Conservation (phyloP, 768 basidiomycete genomes). For the Clitopilus hobsonii region DNA sequence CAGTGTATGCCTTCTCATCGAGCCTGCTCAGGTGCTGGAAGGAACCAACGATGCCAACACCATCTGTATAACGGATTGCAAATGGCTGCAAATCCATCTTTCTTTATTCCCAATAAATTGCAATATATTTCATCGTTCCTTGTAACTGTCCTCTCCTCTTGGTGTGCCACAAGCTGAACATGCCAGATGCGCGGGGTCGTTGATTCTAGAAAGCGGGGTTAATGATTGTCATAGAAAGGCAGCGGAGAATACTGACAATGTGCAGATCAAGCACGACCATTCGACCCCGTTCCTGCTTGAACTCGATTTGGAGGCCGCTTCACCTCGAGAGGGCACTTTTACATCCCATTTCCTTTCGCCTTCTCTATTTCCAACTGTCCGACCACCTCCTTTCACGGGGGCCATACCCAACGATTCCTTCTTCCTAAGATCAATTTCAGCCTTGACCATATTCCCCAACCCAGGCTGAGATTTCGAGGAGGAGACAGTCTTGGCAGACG, state of each 20-base stretch:
- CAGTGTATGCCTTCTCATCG: neutral
- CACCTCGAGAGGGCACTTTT: neutral
- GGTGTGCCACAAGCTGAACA: slow-evolving; percentile 61
- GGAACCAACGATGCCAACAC: too few relatives aligned
- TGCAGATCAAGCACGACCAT: slow-evolving; percentile 62
- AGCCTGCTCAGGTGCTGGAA: slow-evolving; percentile 32
- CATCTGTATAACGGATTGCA: too few relatives aligned
- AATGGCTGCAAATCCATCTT: neutral
- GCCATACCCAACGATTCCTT: neutral
- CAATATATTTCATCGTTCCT: slow-evolving; percentile 4
- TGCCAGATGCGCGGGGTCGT: slow-evolving; percentile 47
- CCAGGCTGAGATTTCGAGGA: neutral
- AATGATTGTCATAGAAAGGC: too few relatives aligned
- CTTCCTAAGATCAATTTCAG: neutral
- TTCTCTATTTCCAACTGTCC: neutral
- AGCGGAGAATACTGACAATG: slow-evolving; percentile 43
- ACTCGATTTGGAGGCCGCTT: slow-evolving; percentile 32
- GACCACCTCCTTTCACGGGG: neutral
- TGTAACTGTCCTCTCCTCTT: slow-evolving; percentile 27
- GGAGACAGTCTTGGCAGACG: slow-evolving; percentile 13
- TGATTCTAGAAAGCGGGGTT: slow-evolving; percentile 36
- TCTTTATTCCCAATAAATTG: too few relatives aligned
- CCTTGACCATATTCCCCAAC: slow-evolving; percentile 1
- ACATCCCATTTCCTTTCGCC: slow-evolving; percentile 19
- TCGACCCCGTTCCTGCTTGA: slow-evolving; percentile 16